Evolutionary conservation across 2,329 filamentous ascomycete species (phyloP), one percentile per base, ranked within the genome.

Genomic region (Phaeoacremonium minimum): DNA sequence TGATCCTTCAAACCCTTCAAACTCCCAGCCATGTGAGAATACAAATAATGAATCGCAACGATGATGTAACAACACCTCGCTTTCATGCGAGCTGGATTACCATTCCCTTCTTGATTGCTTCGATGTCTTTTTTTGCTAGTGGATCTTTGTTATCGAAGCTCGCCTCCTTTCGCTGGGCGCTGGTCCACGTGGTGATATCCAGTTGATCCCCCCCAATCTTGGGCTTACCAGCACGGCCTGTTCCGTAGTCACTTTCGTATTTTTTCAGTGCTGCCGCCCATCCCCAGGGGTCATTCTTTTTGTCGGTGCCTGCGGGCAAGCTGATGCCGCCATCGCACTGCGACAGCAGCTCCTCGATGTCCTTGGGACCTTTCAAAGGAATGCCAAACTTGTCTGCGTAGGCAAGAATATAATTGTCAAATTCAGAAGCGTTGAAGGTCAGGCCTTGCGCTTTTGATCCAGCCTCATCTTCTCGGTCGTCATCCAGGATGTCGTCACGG

Each of bases 191-290:
- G 8, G 61, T 58, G 32, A 64, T 51, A 38, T 67, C 65, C 4
- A 57, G 42, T 1, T 18, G 14, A 36, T 68, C 64, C 1, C 65
- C 64, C 4, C 64, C 64, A 14, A 67, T 60, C 13, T 32, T 19
- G 13, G 26, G 15, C 19, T 36, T 47, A 13, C 22, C 15, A 5
- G 9, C 8, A 8, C 4, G 32, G 11, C 18, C 22, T 8, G 7
- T 40, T 33, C 33, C 40, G 12, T 51, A 37, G 6, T 37, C 20
- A 13, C 41, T 41, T 33, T 40, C 36, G 35, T 58, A 55, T 19
- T 46, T 30, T 18, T 44, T 44, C 8, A 55, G 32, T n/a, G 35
- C 41, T 9, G 42, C 41, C 14, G 42, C 44, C 37, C 45, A 56
- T 2, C 45, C 46, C 53, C 51, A 62, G 2, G 51, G 51, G 30